Conservation (phyloP, 495 filamentous ascomycete genomes). For the Hypoxylon lenormandii region DNA sequence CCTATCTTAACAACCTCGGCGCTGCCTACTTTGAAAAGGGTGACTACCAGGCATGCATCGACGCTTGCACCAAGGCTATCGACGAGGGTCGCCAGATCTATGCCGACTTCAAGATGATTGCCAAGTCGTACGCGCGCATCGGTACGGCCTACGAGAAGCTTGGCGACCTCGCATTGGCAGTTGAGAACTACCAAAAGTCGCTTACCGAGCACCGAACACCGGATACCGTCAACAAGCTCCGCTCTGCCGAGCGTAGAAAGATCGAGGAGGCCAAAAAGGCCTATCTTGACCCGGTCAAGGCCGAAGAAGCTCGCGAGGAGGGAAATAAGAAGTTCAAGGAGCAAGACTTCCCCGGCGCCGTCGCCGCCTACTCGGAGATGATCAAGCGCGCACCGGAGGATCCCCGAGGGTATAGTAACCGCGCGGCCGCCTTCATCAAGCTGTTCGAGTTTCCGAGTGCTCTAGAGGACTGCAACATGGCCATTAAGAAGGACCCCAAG, state of each 20-base stretch:
- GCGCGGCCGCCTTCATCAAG: slow-evolving; percentile 95
- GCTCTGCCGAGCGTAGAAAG: slow-evolving; percentile 90
- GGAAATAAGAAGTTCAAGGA: slow-evolving; percentile 97
- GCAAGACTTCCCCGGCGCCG: slow-evolving; percentile 93
- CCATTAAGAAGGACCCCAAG: slow-evolving; percentile 87
- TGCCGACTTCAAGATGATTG: slow-evolving; percentile 96
- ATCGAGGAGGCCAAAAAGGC: slow-evolving; percentile 78
- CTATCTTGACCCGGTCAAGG: slow-evolving; percentile 90
- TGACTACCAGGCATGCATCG: slow-evolving; percentile 86
- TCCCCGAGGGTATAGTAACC: slow-evolving; percentile 94
- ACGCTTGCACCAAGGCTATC: slow-evolving; percentile 85
- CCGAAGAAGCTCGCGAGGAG: slow-evolving; percentile 93
- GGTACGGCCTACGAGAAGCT: slow-evolving; percentile 90
- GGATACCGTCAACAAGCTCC: slow-evolving; percentile 90
- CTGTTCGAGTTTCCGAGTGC: slow-evolving; percentile 93
- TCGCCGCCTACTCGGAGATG: slow-evolving; percentile 97
- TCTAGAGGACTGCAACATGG: slow-evolving; percentile 89
- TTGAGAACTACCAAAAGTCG: slow-evolving; percentile 90
- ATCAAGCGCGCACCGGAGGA: slow-evolving; percentile 93
- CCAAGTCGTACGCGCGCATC: slow-evolving; percentile 95
- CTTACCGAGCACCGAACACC: slow-evolving; percentile 97
- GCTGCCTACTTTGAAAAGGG: slow-evolving; percentile 97
- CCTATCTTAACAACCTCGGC: slow-evolving; percentile 94
- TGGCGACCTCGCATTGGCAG: slow-evolving; percentile 81
- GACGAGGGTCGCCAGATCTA: slow-evolving; percentile 87